A percentile compares a stretch with the other conserved stretches of the same genome.
phyloP scores from a whole-genome alignment of 306 rosid species.

The Hippophae rhamnoides region DNA sequence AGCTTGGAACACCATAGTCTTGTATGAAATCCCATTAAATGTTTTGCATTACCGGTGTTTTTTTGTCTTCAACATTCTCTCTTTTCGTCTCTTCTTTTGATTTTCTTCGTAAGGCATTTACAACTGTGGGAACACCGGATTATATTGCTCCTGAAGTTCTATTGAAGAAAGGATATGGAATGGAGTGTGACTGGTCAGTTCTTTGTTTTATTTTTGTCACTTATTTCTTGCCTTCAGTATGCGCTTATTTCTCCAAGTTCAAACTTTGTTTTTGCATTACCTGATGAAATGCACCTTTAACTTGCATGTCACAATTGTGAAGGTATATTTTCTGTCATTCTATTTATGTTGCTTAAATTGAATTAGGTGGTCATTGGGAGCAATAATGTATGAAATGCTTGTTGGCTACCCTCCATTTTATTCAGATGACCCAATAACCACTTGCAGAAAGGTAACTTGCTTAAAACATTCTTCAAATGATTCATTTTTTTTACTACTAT shows the following conservation, averaged over 20 bases:
- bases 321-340: conserved; percentile 8
- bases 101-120: conserved; percentile 62
- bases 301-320: neutral
- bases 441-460: conserved; percentile 84
- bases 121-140: conserved; percentile 98
- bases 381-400: conserved; percentile 97
- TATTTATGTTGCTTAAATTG: conserved; percentile 16
- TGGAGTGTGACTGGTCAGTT: conserved; percentile 98
- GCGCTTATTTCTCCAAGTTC: neutral
- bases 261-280: neutral
- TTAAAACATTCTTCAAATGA: conserved; percentile 3
- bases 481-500: conserved; percentile 1
- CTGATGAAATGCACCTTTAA: neutral
- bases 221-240: conserved; percentile 6
- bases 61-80: neutral
- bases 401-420: conserved; percentile 97
- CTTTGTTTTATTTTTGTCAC: conserved; percentile 22
- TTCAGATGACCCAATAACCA: conserved; percentile 83
- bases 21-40: no score
- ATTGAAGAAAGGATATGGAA: conserved; percentile 95
- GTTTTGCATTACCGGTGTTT: no score
- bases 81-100: conserved; percentile 18
- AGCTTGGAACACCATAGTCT: no score
- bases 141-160: conserved; percentile 98
- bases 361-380: conserved; percentile 95